Conservation (phyloP, 2,329 filamentous ascomycete species). For the Lizonia empirigonia region DNA sequence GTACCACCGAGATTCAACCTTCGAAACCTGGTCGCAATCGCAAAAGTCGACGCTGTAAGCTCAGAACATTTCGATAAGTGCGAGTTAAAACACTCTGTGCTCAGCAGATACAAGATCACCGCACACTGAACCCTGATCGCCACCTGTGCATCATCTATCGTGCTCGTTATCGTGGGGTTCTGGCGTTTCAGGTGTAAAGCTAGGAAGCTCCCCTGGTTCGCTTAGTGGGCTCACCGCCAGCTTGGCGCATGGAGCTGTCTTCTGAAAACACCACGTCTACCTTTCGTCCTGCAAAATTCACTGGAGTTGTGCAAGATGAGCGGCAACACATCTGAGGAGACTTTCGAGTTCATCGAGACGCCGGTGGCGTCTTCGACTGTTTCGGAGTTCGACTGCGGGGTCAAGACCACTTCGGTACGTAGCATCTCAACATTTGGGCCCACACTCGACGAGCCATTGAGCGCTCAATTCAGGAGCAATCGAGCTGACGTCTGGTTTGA, state of each 20-base stretch:
- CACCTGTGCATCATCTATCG: background rate
- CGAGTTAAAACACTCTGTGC: background rate
- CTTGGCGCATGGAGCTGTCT: slow-evolving; percentile 31
- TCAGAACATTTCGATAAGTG: background rate
- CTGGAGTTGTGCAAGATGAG: slow-evolving; percentile 42
- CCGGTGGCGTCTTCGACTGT: slow-evolving; percentile 61
- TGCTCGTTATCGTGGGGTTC: slow-evolving; percentile 12
- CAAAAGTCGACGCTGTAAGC: background rate
- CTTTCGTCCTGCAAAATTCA: slow-evolving; percentile 39
- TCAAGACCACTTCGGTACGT: slow-evolving; percentile 65
- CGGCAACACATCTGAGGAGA: slow-evolving; percentile 54
- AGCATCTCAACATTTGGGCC: slow-evolving; percentile 17
- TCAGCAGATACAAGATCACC: background rate
- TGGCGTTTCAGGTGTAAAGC: slow-evolving; percentile 28
- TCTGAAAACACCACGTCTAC: slow-evolving; percentile 33
- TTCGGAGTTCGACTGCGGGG: slow-evolving; percentile 62
- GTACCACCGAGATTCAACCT: slow-evolving; percentile 7
- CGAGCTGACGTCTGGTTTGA: slow-evolving; percentile 30
- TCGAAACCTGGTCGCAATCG: background rate
- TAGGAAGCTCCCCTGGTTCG: slow-evolving; percentile 30
- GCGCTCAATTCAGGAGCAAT: slow-evolving; percentile 21
- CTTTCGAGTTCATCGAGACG: slow-evolving; percentile 71
- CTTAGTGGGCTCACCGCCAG: slow-evolving; percentile 39
- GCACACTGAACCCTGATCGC: background rate
- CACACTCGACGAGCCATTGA: slow-evolving; percentile 42